A percentile compares a stretch with the other conserved stretches of the same genome.
phyloP scores from a whole-genome alignment of 306 rosid species.

The Acacia acuminata region DNA sequence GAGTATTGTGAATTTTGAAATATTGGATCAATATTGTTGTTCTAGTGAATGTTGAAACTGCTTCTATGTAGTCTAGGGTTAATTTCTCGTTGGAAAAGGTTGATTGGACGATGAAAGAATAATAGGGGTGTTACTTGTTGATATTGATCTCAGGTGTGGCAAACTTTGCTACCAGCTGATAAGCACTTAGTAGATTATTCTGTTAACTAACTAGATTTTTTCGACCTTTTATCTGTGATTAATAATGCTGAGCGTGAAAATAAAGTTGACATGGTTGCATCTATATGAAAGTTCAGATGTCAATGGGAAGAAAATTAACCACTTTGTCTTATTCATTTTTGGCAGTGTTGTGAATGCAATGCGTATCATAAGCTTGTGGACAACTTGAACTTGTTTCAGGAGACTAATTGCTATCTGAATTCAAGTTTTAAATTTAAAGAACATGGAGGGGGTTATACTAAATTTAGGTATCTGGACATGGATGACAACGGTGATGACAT shows the following conservation, averaged over 20 bases:
- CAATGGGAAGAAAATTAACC: not conserved
- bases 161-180: not conserved
- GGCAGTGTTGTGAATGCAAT: slow-evolving; percentile 60
- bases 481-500: slow-evolving; percentile 44
- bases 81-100: not conserved
- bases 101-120: not conserved
- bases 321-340: slow-evolving; percentile 3
- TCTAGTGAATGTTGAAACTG: not conserved
- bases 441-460: slow-evolving; percentile 56
- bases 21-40: not conserved
- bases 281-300: not conserved
- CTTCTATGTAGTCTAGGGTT: not conserved
- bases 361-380: slow-evolving; percentile 82
- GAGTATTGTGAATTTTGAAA: not conserved
- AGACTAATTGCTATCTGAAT: slow-evolving; percentile 67
- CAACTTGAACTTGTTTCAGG: slow-evolving; percentile 76
- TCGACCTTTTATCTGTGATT: not conserved
- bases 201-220: not conserved
- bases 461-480: slow-evolving; percentile 44
- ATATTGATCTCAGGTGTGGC: not conserved
- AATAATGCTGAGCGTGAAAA: not conserved
- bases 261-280: not conserved
- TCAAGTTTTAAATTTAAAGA: slow-evolving; percentile 60
- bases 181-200: not conserved
- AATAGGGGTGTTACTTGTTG: not conserved